phyloP scores from a whole-genome alignment of 805 yeast species.

The Teunomyces barrocoloradensis region DNA sequence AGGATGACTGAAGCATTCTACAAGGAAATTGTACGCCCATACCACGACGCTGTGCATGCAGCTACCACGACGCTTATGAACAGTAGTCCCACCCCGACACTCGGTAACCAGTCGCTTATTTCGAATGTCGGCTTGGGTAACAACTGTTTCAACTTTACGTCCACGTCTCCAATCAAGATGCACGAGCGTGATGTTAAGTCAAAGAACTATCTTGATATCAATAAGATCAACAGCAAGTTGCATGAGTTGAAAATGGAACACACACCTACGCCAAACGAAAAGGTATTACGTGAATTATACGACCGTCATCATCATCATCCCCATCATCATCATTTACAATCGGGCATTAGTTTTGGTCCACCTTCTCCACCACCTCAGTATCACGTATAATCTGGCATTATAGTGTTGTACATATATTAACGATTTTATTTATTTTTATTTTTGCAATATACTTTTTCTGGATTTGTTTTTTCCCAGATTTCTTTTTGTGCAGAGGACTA shows the following conservation, averaged over 20 bases:
- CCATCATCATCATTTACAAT: not conserved
- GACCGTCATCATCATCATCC: not conserved
- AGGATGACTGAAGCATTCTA: constrained; percentile 11
- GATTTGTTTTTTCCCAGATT: not conserved
- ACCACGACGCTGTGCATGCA: constrained; percentile 4
- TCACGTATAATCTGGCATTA: constrained; percentile 11
- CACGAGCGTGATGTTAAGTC: constrained; percentile 17
- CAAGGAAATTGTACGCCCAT: constrained; percentile 10
- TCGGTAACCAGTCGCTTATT: constrained; percentile 6
- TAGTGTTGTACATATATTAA: constrained; percentile 1
- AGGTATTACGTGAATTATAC: constrained; percentile 1
- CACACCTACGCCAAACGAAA: constrained; percentile 5
- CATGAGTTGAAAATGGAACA: constrained; percentile 13
- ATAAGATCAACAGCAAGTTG: constrained; percentile 24
- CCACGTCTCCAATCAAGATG: constrained; percentile 27
- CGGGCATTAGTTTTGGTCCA: not conserved
- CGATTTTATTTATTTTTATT: not conserved
- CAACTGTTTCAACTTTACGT: constrained; percentile 26
- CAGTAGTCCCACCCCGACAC: constrained; percentile 4
- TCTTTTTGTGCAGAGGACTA: not conserved
- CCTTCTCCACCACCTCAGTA: constrained; percentile 25
- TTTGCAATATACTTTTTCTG: not conserved
- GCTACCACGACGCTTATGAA: constrained; percentile 3
- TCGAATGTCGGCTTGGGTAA: constrained; percentile 39
- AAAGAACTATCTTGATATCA: constrained; percentile 27